Base-by-base conservation (phyloP, 2,329 filamentous ascomycete genomes). In the Trichophyton verrucosum region DNA sequence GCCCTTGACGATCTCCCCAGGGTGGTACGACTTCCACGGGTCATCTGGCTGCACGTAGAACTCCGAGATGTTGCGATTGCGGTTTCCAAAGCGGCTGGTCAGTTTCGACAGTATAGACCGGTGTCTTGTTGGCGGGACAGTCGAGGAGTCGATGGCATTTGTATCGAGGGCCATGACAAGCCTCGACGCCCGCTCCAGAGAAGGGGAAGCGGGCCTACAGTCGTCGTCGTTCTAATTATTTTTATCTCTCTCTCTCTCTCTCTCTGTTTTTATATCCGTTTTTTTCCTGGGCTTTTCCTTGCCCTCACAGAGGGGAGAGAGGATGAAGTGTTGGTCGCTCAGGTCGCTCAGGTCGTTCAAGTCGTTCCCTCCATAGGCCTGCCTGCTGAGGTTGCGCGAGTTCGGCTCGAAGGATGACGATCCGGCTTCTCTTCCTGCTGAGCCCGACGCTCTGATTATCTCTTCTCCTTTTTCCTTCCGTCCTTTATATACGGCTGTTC, bases 21-120 rank as follows among this genome's bases (percentile, higher is more conserved):
- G 82, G 20, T 79, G 77, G 69, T 86, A 86, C 63, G 82, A 80
- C 65, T 79, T 80, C 73, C 83, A 83, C 24, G 83, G 83, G 65
- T 86, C 82, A 65, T 85, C 82, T 30, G 81, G 80, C 66, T 83
- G 78, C 65, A 86, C 81, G 66, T 81, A 79, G 71, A 82, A 85
- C 63, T 86, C 83, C 66, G 80, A 77, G 67, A 84, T 78, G 68
- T 79, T 81, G 67, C 82, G 81, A 65, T 81, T 76, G 58, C 76
- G 71, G 63, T 74, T 72, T 51, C 78, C 74, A 66, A 86, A 78
- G 30, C 81, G 80, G 62, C 78, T 80, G 60, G 80, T 79, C 65
- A 86, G 76, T 66, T 80, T 80, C 61, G 81, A 80, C 51, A 85
- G 69, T 51, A 78, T 61, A 46, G 73, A 77, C 63, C 72, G 72